These are phyloP conservation scores for Royoungia palumana DNA, from an alignment of 768 basidiomycete species.

Conservation along the genomic window DNA sequence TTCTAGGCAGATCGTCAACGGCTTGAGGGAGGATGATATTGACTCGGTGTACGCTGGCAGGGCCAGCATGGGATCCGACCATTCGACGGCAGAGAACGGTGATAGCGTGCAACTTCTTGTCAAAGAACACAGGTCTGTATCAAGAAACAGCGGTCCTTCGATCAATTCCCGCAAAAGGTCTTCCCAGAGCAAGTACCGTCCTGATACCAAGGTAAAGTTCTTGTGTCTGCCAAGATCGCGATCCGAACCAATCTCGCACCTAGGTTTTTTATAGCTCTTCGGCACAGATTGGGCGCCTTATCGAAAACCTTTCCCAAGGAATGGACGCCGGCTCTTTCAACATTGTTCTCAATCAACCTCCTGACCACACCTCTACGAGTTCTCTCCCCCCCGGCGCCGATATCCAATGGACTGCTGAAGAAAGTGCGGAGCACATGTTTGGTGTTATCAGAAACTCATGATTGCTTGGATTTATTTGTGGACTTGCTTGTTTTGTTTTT, in stretches of 20 bases:
- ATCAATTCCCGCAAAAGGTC: constrained; percentile 60
- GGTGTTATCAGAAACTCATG: constrained; percentile 34
- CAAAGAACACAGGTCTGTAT: constrained; percentile 71
- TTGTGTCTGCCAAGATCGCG: constrained; percentile 4
- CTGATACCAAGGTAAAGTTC: constrained; percentile 76
- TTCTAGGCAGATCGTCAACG: constrained; percentile 74
- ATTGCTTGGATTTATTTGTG: constrained; percentile 27
- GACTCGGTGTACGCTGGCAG: constrained; percentile 67
- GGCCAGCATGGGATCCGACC: constrained; percentile 72
- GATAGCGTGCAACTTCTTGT: constrained; percentile 66
- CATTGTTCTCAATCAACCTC: constrained; percentile 46
- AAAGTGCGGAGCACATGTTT: constrained; percentile 72
- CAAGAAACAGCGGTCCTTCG: constrained; percentile 61
- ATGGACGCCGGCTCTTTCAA: constrained; percentile 85
- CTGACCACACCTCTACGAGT: constrained; percentile 57
- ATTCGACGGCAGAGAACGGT: constrained; percentile 47
- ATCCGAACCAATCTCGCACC: constrained; percentile 10
- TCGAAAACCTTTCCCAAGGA: constrained; percentile 77
- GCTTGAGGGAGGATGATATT: constrained; percentile 72
- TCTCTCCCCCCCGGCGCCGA: constrained; percentile 62
- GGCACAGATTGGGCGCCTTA: constrained; percentile 77
- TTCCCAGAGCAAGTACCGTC: constrained; percentile 53
- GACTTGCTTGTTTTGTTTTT: constrained; percentile 3
- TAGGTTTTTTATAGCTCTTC: constrained; percentile 48
- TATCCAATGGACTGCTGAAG: constrained; percentile 69